Evolutionary conservation across 345 rosid species (phyloP).

Genomic region (Ceriops tagal): DNA sequence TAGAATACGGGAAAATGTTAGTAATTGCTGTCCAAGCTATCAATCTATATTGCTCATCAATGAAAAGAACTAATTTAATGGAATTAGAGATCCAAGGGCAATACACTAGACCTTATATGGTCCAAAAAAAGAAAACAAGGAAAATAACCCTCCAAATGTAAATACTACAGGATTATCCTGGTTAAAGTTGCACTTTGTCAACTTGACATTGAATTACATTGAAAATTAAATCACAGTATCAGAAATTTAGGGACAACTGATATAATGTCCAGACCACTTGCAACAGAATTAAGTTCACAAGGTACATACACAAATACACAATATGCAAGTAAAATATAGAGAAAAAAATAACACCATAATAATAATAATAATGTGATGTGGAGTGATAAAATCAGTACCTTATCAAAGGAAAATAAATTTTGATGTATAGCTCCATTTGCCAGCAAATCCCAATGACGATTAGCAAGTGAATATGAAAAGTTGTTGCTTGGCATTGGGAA

Average conservation of each 20-base stretch:
- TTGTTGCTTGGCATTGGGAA: conserved; percentile 85
- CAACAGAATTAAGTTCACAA: neutral
- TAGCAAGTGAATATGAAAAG: conserved; percentile 80
- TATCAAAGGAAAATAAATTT: conserved; percentile 68
- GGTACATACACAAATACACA: too few species aligned
- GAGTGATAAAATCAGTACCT: conserved; percentile 38
- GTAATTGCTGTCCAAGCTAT: conserved; percentile 1
- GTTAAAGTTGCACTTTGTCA: neutral
- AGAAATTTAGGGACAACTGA: neutral
- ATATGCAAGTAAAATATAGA: too few species aligned
- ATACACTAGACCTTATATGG: neutral
- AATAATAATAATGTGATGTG: neutral
- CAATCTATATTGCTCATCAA: conserved; percentile 5
- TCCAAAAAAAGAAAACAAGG: neutral
- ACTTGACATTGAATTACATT: neutral
- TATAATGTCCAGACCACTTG: neutral
- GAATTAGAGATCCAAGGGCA: neutral
- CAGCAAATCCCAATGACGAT: conserved; percentile 77
- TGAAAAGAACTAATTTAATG: neutral
- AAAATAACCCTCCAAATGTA: conserved; percentile 2
- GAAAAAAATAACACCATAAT: neutral
- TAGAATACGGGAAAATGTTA: conserved; percentile 22
- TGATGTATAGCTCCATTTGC: conserved; percentile 49
- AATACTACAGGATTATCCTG: neutral
- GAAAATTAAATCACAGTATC: neutral